phyloP scores from a whole-genome alignment of 768 basidiomycete species.

The Leccinum subgranulosum region DNA sequence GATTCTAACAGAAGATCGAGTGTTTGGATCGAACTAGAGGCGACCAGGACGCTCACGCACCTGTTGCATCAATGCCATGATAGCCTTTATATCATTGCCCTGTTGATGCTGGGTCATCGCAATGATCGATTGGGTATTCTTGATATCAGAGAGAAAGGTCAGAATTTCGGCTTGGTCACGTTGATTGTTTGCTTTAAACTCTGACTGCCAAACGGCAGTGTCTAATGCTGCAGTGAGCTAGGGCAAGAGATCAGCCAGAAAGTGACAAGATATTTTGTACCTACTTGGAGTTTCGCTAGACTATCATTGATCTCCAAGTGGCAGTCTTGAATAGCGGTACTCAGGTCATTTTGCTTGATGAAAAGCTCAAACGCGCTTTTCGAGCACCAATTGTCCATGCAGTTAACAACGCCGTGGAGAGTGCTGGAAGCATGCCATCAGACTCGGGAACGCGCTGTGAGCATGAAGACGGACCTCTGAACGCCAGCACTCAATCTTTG shows the following conservation, averaged over 20 bases:
- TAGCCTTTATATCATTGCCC: conserved; percentile 33
- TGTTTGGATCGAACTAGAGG: background rate
- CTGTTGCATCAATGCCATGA: conserved; percentile 52
- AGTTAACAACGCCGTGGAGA: conserved; percentile 34
- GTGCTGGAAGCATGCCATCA: conserved; percentile 21
- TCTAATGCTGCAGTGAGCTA: conserved; percentile 47
- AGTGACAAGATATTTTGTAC: background rate
- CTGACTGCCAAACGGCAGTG: conserved; percentile 46
- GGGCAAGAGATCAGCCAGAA: conserved; percentile 3
- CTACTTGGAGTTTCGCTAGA: conserved; percentile 46
- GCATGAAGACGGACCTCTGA: conserved; percentile 24
- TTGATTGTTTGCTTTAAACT: conserved; percentile 36
- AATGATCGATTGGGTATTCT: conserved; percentile 38
- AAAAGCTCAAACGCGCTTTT: conserved; percentile 41
- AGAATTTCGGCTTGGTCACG: conserved; percentile 44
- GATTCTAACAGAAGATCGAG: conserved; percentile 22
- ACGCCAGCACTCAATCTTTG: conserved; percentile 32
- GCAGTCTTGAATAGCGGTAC: conserved; percentile 42
- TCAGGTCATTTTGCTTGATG: conserved; percentile 43
- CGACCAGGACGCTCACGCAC: conserved; percentile 23
- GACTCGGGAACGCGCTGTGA: background rate
- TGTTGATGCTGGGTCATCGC: conserved; percentile 33
- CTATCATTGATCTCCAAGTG: conserved; percentile 46
- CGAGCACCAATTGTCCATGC: conserved; percentile 45
- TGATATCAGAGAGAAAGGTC: conserved; percentile 42